These are phyloP conservation scores for Coemansia sp. DNA, from an alignment of 192 early-diverging fungal genomes.

Conservation along the genomic window DNA sequence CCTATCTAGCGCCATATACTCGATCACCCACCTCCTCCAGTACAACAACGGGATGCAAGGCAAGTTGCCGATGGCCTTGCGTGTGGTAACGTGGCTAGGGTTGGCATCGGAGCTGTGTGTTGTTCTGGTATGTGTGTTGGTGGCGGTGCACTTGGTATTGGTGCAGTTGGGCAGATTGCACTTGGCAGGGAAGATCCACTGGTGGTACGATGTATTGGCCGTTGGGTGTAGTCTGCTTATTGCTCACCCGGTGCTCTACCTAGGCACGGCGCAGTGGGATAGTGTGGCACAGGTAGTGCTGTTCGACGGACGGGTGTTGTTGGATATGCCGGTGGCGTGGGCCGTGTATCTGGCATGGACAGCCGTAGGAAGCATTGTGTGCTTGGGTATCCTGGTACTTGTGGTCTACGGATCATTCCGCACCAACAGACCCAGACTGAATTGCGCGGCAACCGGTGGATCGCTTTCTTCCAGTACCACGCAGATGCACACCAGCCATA, in stretches of 20 bases:
- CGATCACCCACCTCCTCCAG: conserved; percentile 2
- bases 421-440: background rate
- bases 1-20: background rate
- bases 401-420: background rate
- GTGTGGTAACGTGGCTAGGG: conserved; percentile 15
- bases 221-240: background rate
- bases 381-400: conserved; percentile 1
- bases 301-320: background rate
- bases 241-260: conserved; percentile 21
- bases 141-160: conserved; percentile 6
- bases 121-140: background rate
- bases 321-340: conserved; percentile 12
- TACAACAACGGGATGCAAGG: too few species aligned
- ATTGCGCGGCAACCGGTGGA: background rate
- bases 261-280: conserved; percentile 14
- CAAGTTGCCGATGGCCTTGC: too few species aligned
- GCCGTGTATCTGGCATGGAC: conserved; percentile 13
- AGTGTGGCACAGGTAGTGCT: background rate
- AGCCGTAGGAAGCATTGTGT: background rate
- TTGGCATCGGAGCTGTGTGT: conserved; percentile 6
- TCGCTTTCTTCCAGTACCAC: background rate
- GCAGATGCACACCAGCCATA: background rate
- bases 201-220: conserved; percentile 13
- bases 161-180: conserved; percentile 3
- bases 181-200: conserved; percentile 6